phyloP scores from a whole-genome alignment of 768 basidiomycete genomes.

The Amanita pseudoporphyria region DNA sequence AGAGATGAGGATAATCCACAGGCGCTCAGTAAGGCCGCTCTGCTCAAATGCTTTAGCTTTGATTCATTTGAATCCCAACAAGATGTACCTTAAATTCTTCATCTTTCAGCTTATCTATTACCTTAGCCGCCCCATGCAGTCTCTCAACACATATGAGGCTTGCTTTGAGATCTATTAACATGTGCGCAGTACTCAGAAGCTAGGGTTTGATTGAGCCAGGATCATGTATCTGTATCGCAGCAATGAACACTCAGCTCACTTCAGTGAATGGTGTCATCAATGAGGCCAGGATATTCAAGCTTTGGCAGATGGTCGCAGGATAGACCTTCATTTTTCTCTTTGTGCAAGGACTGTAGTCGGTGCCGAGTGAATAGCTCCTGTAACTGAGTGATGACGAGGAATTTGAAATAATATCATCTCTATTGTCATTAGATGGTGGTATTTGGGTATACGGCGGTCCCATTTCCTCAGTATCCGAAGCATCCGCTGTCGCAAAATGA shows the following conservation, averaged over 20 bases:
- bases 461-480: neutral
- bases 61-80: neutral
- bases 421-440: conserved; percentile 3
- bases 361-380: neutral
- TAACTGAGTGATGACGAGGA: neutral
- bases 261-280: conserved; percentile 1
- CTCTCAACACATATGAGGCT: neutral
- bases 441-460: neutral
- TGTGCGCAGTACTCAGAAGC: conserved; percentile 1
- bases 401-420: neutral
- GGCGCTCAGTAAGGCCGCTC: neutral
- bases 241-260: neutral
- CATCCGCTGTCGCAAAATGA: neutral
- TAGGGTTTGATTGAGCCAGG: conserved; percentile 1
- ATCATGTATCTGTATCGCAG: neutral
- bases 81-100: conserved; percentile 1
- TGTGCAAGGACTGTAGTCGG: conserved; percentile 2
- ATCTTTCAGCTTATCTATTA: neutral
- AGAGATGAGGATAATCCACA: conserved; percentile 1
- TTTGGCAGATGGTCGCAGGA: neutral
- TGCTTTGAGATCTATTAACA: conserved; percentile 3
- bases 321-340: neutral
- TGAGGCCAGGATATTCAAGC: neutral
- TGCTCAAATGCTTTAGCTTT: neutral
- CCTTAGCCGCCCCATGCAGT: neutral